These are phyloP conservation scores for Nakaseomyces uthaithaninus DNA, from an alignment of 1,139 yeast species.

Conservation along the genomic window DNA sequence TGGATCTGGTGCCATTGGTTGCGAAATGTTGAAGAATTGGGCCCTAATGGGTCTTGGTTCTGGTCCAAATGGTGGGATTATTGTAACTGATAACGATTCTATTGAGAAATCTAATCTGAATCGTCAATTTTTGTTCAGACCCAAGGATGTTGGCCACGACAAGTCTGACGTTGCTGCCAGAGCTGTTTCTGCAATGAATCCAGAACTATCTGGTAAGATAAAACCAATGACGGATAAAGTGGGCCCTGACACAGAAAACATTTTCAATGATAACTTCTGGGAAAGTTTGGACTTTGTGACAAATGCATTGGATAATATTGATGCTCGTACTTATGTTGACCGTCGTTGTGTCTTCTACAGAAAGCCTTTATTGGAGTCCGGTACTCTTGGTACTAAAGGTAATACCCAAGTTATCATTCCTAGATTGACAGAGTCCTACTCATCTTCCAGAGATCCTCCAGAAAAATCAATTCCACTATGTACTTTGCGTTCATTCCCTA, in stretches of 20 bases:
- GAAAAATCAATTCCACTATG: constrained; percentile 96
- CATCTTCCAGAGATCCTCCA: constrained; percentile 97
- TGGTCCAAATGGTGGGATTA: constrained; percentile 79
- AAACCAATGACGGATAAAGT: constrained; percentile 77
- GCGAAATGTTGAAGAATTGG: constrained; percentile 98
- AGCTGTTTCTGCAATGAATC: constrained; percentile 81
- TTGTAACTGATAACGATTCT: constrained; percentile 87
- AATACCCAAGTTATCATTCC: constrained; percentile 96
- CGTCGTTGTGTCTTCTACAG: constrained; percentile 91
- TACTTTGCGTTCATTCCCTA: constrained; percentile 94
- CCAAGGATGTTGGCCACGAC: constrained; percentile 85
- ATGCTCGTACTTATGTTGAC: constrained; percentile 95
- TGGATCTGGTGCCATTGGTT: constrained; percentile 98
- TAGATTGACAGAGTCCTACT: constrained; percentile 83
- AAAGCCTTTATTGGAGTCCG: constrained; percentile 89
- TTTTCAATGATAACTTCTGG: constrained; percentile 89
- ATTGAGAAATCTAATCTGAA: constrained; percentile 93
- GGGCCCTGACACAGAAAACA: constrained; percentile 83
- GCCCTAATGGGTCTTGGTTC: constrained; percentile 93
- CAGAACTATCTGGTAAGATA: constrained; percentile 71
- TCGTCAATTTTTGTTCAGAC: constrained; percentile 91
- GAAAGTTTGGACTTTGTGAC: constrained; percentile 74
- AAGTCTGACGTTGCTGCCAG: constrained; percentile 86
- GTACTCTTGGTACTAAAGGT: constrained; percentile 97
- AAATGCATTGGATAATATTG: constrained; percentile 93